Evolutionary conservation across 1,139 yeast genomes (phyloP), one percentile per base, ranked within the genome.

Genomic region (Nakaseomyces glabratus): DNA sequence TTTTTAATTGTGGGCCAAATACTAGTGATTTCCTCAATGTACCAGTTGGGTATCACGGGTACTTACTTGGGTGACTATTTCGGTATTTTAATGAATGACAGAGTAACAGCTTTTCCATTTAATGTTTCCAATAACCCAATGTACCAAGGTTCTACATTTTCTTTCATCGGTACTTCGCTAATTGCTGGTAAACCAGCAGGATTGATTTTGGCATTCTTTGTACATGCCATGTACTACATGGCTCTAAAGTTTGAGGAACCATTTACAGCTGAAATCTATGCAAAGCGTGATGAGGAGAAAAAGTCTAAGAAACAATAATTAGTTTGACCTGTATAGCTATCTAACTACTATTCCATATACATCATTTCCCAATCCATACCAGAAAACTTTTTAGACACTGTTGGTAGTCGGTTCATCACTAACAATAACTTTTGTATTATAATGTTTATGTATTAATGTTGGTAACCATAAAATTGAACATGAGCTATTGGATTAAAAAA

Each of bases 41-140:
- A 76, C 65, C 80, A 82, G n/a, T 68, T 90, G 46, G 98, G 98
- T 15, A 74, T 90, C 43, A 88, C 96, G 8, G 98, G 98, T 11
- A 90, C 98, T 13, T 90, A 90, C 55, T 66, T 90, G 43, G 98
- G 98, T 24, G 98, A 90, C 60, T 93, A 90, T 62, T 90, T 90
- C 61, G 98, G 98, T 1, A 88, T 90, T 51, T 71, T 90, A 51
- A 90, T 88, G 93, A 75, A 76, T 44, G 75, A 82, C 45, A 71
- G 94, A 53, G 95, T 90, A 42, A 80, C 93, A n/a, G 78, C 82
- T 1, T 90, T 90, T 69, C 98, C 98, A 15, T 90, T 90, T 69
- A 88, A 79, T 51, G 73, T 86, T 41, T 73, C 80, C 47, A 80
- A 84, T 53, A 90, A 90, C 59, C 98, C 98, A 42, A 90, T 90